Conservation (phyloP, 345 rosid species). For the Acer yangbiense region DNA sequence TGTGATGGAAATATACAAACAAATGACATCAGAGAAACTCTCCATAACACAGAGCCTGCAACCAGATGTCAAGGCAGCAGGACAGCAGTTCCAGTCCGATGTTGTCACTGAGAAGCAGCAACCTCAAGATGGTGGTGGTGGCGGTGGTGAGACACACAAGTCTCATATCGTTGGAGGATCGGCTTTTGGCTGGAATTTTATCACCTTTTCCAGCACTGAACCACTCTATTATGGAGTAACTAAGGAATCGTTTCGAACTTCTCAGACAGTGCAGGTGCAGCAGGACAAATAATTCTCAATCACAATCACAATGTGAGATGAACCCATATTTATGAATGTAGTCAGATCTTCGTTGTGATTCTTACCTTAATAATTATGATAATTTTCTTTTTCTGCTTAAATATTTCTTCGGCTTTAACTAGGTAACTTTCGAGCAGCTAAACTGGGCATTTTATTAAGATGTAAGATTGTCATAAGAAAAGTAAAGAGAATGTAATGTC, state of each 20-base stretch:
- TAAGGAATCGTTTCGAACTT: conserved; percentile 65
- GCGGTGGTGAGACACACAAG: conserved; percentile 25
- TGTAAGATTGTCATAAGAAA: background rate
- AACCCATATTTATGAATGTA: background rate
- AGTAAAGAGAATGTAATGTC: background rate
- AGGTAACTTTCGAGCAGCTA: background rate
- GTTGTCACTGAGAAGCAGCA: conserved; percentile 28
- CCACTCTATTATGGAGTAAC: conserved; percentile 68
- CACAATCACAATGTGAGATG: background rate
- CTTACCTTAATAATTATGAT: no score
- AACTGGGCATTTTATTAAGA: background rate
- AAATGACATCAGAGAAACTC: conserved; percentile 49
- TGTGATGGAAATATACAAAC: conserved; percentile 55
- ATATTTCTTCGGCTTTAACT: background rate
- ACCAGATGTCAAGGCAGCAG: background rate
- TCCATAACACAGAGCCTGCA: conserved; percentile 24
- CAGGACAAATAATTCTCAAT: conserved; percentile 16
- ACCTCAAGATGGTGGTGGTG: conserved; percentile 31
- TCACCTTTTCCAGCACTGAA: conserved; percentile 51
- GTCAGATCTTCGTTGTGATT: background rate
- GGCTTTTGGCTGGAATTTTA: conserved; percentile 89
- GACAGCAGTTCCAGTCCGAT: conserved; percentile 19
- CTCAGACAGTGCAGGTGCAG: conserved; percentile 31
- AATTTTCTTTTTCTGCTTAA: background rate
- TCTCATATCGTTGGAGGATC: conserved; percentile 74